These are phyloP conservation scores for Penicillium brevicompactum DNA, from an alignment of 2,329 filamentous ascomycete genomes.

Conservation along the genomic window DNA sequence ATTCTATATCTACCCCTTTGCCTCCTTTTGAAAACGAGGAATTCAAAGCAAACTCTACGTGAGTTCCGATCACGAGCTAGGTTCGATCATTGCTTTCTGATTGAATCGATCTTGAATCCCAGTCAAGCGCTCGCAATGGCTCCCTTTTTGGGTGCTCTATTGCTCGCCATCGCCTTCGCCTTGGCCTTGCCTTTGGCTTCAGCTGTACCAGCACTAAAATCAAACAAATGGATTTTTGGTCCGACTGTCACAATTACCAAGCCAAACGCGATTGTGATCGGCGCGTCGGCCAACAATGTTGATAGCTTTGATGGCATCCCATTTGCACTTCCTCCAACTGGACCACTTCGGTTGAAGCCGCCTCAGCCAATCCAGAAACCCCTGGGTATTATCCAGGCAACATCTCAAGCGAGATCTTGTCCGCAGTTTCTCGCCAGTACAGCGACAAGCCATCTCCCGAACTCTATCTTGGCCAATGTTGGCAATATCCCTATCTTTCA, in stretches of 20 bases:
- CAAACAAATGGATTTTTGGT: slow-evolving; percentile 43
- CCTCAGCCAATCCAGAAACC: slow-evolving; percentile 62
- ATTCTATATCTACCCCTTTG: slow-evolving; percentile 1
- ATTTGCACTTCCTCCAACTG: slow-evolving; percentile 70
- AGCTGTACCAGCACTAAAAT: slow-evolving; percentile 30
- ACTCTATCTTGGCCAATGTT: slow-evolving; percentile 53
- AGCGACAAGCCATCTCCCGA: slow-evolving; percentile 43
- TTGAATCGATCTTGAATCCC: neutral
- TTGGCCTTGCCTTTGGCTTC: slow-evolving; percentile 6
- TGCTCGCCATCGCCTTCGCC: slow-evolving; percentile 1
- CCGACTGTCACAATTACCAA: slow-evolving; percentile 59
- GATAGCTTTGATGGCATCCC: slow-evolving; percentile 76
- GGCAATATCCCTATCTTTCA: slow-evolving; percentile 62
- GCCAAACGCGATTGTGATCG: slow-evolving; percentile 54
- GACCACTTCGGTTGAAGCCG: slow-evolving; percentile 67
- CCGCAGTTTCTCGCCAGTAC: slow-evolving; percentile 70
- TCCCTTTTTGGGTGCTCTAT: neutral
- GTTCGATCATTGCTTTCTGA: neutral
- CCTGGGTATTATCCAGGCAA: slow-evolving; percentile 65
- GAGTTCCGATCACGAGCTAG: neutral
- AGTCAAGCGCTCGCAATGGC: slow-evolving; percentile 1
- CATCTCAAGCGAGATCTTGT: slow-evolving; percentile 62
- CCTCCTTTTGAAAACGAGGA: neutral
- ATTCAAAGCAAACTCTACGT: neutral
- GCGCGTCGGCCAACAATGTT: slow-evolving; percentile 45